Evolutionary conservation across 2,329 filamentous ascomycete species (phyloP).

Genomic region (Neonectria neomacrospora): DNA sequence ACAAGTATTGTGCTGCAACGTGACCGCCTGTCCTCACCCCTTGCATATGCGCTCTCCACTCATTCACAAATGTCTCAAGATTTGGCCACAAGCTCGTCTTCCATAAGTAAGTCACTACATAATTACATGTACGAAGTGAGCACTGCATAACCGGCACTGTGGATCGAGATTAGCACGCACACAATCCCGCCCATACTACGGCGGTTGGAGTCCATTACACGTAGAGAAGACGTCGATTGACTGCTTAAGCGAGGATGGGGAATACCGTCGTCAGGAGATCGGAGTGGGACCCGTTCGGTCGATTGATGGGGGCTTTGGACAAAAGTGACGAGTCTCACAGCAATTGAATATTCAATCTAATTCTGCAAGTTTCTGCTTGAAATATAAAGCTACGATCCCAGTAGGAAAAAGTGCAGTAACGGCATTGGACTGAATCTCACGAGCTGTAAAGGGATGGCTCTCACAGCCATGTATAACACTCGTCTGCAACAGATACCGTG

Average conservation of each 20-base stretch:
- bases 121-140: too few relatives aligned
- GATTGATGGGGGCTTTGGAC: too few relatives aligned
- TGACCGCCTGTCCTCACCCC: not conserved
- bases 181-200: not conserved
- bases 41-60: not conserved
- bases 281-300: not conserved
- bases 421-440: too few relatives aligned
- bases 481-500: slow-evolving; percentile 30
- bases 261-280: not conserved
- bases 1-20: not conserved
- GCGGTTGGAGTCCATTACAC: not conserved
- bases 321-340: too few relatives aligned
- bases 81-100: not conserved
- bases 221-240: not conserved
- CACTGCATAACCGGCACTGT: not conserved
- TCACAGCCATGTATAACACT: slow-evolving; percentile 33
- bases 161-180: not conserved
- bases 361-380: too few relatives aligned
- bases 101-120: not conserved
- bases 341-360: too few relatives aligned
- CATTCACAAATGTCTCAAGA: not conserved
- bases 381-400: too few relatives aligned
- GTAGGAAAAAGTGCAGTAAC: too few relatives aligned
- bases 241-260: not conserved
- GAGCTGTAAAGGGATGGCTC: too few relatives aligned